These are phyloP conservation scores for Apiospora marii DNA, from an alignment of 2,329 filamentous ascomycete genomes.

Conservation along the genomic window DNA sequence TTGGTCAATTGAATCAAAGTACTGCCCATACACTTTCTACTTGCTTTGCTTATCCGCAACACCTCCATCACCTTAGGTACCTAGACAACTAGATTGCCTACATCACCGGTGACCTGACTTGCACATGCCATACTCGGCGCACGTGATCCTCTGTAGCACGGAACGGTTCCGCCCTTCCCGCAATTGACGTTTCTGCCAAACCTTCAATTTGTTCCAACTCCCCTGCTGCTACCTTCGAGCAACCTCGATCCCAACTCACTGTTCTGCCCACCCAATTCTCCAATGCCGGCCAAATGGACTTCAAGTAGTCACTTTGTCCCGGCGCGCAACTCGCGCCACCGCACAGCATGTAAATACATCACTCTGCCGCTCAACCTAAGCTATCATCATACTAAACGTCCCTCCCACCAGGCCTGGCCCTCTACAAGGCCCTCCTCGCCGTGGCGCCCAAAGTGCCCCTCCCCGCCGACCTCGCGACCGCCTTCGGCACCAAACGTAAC, in stretches of 20 bases:
- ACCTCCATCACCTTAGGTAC: not conserved
- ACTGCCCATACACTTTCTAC: not conserved
- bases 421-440: slow-evolving; percentile 74
- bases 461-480: slow-evolving; percentile 52
- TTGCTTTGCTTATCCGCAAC: too few species aligned
- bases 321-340: slow-evolving; percentile 60
- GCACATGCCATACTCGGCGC: not conserved
- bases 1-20: not conserved
- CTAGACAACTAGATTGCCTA: too few species aligned
- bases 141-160: not conserved
- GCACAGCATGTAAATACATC: slow-evolving; percentile 52
- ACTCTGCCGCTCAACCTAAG: slow-evolving; percentile 27
- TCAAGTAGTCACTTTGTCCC: slow-evolving; percentile 50
- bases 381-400: slow-evolving; percentile 23
- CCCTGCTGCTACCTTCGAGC: too few species aligned
- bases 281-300: slow-evolving; percentile 28
- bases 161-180: slow-evolving; percentile 2
- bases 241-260: not conserved
- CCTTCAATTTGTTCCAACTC: not conserved
- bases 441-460: slow-evolving; percentile 63
- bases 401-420: slow-evolving; percentile 64
- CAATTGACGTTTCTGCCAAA: slow-evolving; percentile 16
- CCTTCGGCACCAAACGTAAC: slow-evolving; percentile 41
- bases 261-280: not conserved
- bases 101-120: not conserved